Evolutionary conservation across 163 green algal species (phyloP), one percentile per base, ranked within the genome.

Genomic region (Volvox carteri): DNA sequence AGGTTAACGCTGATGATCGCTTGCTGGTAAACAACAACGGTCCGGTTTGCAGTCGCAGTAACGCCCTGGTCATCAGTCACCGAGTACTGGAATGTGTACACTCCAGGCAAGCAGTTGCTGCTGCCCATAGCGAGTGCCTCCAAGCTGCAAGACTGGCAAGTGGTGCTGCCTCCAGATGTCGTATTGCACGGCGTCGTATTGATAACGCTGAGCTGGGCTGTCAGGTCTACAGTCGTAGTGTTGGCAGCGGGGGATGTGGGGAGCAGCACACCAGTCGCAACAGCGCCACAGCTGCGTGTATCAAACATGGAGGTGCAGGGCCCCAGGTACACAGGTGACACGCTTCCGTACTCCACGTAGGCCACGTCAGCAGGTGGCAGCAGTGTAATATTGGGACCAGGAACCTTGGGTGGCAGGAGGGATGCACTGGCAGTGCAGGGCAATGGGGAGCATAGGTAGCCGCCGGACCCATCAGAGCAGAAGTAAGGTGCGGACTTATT

Each of bases 61-160:
- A 44, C 12, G 35, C 78, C 84, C 67, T 81, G 33, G 52, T 86
- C 81, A 52, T 90, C 79, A 0, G 79, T 75, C 7, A 92, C 90
- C 11, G 44, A 50, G 75, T 90, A 94, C 2, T 33, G 81, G 58
- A 90, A 84, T 14, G 67, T 78, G 89, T 94, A 94, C 21, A 72
- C 76, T n/a, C 91, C 91, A 12, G 91, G 91, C 75, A 92, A 70
- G 62, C 91, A 94, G 48, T 21, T 70, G 62, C 91, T 86, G 2
- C 91, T 83, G 2, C 70, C 46, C 12, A 85, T 52, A 5, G 79
- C 42, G 11, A 92, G 84, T 18, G 75, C 62, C 33, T 90, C 85
- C 41, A 91, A 58, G 41, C 84, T 76, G 65, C 91, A 93, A 1
- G 85, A 44, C 0, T 62, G 21, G 21, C 91, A 93, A 2, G 18